phyloP scores from a whole-genome alignment of 208 protist genomes.

The Naegleria lovaniensis region DNA sequence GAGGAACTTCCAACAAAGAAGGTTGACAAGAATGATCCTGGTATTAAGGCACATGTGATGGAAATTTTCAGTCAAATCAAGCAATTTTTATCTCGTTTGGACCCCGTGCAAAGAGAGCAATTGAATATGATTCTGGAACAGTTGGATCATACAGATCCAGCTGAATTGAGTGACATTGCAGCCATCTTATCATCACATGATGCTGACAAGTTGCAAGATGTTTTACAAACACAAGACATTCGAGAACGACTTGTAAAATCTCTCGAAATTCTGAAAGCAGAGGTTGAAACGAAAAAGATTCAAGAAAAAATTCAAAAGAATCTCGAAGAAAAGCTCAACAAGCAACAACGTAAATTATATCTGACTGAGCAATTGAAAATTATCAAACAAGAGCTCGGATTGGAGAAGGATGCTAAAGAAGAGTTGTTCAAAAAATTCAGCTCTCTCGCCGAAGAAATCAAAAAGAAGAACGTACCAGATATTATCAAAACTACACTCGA shows the following conservation, averaged over 20 bases:
- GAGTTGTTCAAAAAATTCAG: constrained; percentile 53
- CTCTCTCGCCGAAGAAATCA: constrained; percentile 36
- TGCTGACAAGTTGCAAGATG: constrained; percentile 28
- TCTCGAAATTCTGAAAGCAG: constrained; percentile 36
- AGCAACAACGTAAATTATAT: constrained; percentile 38
- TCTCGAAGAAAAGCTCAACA: constrained; percentile 36
- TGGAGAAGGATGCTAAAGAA: constrained; percentile 68
- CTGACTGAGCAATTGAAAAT: constrained; percentile 53
- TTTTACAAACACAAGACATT: neutral
- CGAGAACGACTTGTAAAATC: constrained; percentile 8
- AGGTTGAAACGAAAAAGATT: constrained; percentile 38
- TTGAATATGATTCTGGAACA: constrained; percentile 19
- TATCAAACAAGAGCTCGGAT: constrained; percentile 44
- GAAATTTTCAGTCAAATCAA: constrained; percentile 29
- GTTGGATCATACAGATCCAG: constrained; percentile 31
- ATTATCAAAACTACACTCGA: constrained; percentile 24
- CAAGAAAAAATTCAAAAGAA: constrained; percentile 31
- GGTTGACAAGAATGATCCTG: neutral
- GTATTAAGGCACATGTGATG: constrained; percentile 19
- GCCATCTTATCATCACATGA: constrained; percentile 26
- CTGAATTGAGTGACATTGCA: constrained; percentile 33
- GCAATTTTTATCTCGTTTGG: constrained; percentile 27
- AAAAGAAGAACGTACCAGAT: constrained; percentile 25
- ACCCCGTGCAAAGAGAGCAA: constrained; percentile 34
- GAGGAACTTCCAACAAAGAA: neutral